These are phyloP conservation scores for Cadophora sp. DNA, from an alignment of 2,329 filamentous ascomycete species.

Conservation along the genomic window DNA sequence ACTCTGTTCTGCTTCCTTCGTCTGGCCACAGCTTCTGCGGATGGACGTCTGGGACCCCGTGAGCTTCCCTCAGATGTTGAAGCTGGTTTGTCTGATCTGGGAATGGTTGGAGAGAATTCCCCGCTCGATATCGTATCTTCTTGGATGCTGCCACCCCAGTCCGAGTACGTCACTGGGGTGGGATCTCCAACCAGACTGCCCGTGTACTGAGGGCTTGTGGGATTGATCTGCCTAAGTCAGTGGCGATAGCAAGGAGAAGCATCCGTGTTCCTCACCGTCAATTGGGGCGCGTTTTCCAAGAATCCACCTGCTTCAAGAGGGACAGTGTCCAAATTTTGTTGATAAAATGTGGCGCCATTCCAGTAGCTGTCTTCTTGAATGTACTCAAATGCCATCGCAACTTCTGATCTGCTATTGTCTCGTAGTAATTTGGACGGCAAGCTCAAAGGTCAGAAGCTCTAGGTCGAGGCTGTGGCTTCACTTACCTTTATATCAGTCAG, in stretches of 20 bases:
- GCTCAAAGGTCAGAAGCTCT: background rate
- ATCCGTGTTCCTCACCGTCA: background rate
- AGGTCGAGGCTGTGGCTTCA: constrained; percentile 2
- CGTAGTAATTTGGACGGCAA: background rate
- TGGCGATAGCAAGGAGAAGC: too few relatives aligned
- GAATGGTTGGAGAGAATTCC: constrained; percentile 5
- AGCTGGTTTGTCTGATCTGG: background rate
- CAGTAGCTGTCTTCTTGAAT: constrained; percentile 22
- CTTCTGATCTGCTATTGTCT: background rate
- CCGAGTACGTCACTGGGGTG: constrained; percentile 1
- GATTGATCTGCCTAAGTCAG: constrained; percentile 15
- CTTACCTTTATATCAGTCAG: constrained; percentile 13
- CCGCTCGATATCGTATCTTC: background rate
- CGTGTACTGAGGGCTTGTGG: constrained; percentile 10
- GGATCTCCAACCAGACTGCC: constrained; percentile 1
- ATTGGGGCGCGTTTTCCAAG: constrained; percentile 1
- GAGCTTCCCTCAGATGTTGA: constrained; percentile 3
- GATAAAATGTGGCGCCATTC: constrained; percentile 18
- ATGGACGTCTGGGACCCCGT: constrained; percentile 20
- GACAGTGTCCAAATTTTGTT: constrained; percentile 12
- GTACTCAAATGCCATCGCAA: constrained; percentile 21
- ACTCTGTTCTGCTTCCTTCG: constrained; percentile 25
- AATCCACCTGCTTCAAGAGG: constrained; percentile 9
- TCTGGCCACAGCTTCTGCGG: constrained; percentile 25
- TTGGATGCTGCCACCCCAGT: constrained; percentile 20